Evolutionary conservation across 108 stramenopile species (phyloP), one percentile per base, ranked within the genome.

Genomic region (Cyclostephanos invisitatus): DNA sequence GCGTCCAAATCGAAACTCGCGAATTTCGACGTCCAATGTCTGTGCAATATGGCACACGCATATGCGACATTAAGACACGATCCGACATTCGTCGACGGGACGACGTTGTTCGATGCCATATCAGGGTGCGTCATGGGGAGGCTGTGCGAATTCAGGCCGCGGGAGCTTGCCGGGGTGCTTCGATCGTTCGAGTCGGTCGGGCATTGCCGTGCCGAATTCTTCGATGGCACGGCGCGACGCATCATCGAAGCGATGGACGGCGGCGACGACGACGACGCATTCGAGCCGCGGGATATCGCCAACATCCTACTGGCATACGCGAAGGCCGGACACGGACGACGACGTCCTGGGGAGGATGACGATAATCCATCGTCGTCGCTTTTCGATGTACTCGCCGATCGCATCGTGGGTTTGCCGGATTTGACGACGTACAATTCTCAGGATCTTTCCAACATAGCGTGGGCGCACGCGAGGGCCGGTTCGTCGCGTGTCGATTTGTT

Each of bases 141-240:
- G 28, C 47, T 66, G 4, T 0, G 7, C 8, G n/a, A 55, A 7
- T 72, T 72, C 51, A 64, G 62, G 17, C 29, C 70, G 21, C 70
- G 50, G 49, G 70, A 48, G 7, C 18, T 72, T 5, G 49, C 62
- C 0, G 55, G 29, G 15, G 28, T 72, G 17, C 37, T 63, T 5
- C 64, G 71, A 62, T 48, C 62, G 35, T 72, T 54, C 54, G 71
- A 60, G 11, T 64, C 20, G 9, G 71, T 56, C 2, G 22, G 60
- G 24, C 50, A 24, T 12, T 24, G 61, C 0, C n/a, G 55, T 32
- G 15, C n/a, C 0, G 6, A 7, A 7, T 36, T 72, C 5, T 72
- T 72, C 20, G 48, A 42, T 21, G 36, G 6, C 53, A 40, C 55
- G 17, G 71, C 70, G 4, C 37, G 53, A 5, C 36, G 4, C 36